Base-by-base conservation (phyloP, 371 early-diverging fungal genomes). In the Mortierella sp. region DNA sequence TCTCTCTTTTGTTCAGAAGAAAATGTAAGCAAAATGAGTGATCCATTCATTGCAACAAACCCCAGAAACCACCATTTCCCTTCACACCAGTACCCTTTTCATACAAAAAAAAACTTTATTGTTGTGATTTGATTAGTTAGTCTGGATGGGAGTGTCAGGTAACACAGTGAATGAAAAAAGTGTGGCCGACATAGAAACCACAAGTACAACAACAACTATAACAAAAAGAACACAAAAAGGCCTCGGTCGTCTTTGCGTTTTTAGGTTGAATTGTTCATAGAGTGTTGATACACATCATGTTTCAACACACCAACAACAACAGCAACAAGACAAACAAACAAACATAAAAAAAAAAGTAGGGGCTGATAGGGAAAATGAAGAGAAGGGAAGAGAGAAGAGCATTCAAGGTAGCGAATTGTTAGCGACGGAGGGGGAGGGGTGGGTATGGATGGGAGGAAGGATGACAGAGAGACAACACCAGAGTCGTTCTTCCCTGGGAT, bases 1-100 rank as follows among this genome's bases (percentile, higher is more conserved):
- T 0, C 31, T 60, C n/a, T 13, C 8, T 8, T 65, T 68, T 31
- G 26, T 60, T 10, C 60, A 58, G 16, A 58, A 58, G 21, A 50
- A 24, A 50, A 52, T 70, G 72, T 72, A 72, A 48, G 72, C 45
- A 50, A 48, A 71, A n/a, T 16, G 44, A 71, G 38, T 24, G 45
- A 47, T 10, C 45, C 0, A 3, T 3, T 26, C 26, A 34, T n/a
- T 19, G 52, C 54, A 73, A 24, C 31, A 38, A 19, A 34, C 34
- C 65, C 24, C 16, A 31, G 7, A 31, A 19, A 19, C 38, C 60
- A 16, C 31, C 31, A 6, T 14, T 31, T 26, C 58, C n/a, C 21
- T 21, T 52, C 55, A 55, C 24, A 55, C n/a, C 55, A 57, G 3
- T 26, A 26, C 10, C 24, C 10, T 26, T 26, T 26, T 3, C 42